Percentiles rank a stretch among this genome's conserved stretches.
These are phyloP conservation scores for Mycosphaerella sp. DNA, from an alignment of 2,329 filamentous ascomycete genomes.

Conservation along the genomic window DNA sequence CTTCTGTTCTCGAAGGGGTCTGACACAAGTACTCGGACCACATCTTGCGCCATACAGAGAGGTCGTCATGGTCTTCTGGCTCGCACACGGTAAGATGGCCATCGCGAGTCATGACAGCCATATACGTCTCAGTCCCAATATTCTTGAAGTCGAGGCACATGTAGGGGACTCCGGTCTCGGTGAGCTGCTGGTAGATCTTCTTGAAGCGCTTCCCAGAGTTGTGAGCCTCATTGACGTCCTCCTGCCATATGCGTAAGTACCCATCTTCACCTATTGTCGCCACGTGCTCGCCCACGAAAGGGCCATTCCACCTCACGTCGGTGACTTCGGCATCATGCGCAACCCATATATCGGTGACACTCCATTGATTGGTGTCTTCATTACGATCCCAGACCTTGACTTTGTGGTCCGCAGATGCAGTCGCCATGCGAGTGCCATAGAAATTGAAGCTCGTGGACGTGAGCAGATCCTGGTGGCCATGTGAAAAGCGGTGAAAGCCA, in stretches of 20 bases:
- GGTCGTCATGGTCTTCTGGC: conserved; percentile 74
- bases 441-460: conserved; percentile 84
- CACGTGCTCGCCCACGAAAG: conserved; percentile 80
- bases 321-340: conserved; percentile 87
- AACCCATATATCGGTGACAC: conserved; percentile 77
- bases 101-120: conserved; percentile 78
- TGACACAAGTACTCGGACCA: conserved; percentile 71
- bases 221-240: conserved; percentile 73
- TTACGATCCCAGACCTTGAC: conserved; percentile 87
- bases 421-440: conserved; percentile 86
- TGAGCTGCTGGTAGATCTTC: conserved; percentile 54
- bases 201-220: conserved; percentile 74
- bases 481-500: conserved; percentile 55
- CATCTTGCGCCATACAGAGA: conserved; percentile 67
- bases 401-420: conserved; percentile 85
- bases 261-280: conserved; percentile 86
- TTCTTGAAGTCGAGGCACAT: conserved; percentile 82
- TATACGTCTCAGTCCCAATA: conserved; percentile 74
- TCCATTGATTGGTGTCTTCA: conserved; percentile 67
- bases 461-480: conserved; percentile 73
- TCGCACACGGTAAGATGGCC: conserved; percentile 76
- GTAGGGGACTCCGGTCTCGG: conserved; percentile 64
- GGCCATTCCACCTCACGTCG: conserved; percentile 90
- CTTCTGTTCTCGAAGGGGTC: conserved; percentile 69
- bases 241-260: conserved; percentile 85